These are phyloP conservation scores for Hypoxylon sp. DNA, from an alignment of 2,329 filamentous ascomycete species.

Conservation along the genomic window DNA sequence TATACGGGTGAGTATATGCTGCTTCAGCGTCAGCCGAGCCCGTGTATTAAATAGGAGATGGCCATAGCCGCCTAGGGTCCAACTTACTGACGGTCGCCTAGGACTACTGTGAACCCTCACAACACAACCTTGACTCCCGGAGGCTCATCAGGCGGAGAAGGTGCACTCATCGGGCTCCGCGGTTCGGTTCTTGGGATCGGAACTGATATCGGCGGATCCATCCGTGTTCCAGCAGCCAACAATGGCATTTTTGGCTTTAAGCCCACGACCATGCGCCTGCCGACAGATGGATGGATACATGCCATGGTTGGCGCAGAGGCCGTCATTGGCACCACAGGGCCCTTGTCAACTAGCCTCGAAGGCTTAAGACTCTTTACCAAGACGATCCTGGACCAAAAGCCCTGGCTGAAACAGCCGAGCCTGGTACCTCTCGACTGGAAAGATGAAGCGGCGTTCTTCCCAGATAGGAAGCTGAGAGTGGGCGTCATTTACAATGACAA, in stretches of 20 bases:
- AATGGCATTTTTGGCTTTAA: constrained; percentile 62
- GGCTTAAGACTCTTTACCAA: constrained; percentile 62
- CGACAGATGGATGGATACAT: constrained; percentile 56
- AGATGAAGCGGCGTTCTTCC: constrained; percentile 31
- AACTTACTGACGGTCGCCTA: constrained; percentile 42
- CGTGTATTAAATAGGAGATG: not conserved
- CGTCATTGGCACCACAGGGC: constrained; percentile 66
- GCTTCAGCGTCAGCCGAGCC: not conserved
- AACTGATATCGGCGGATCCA: constrained; percentile 67
- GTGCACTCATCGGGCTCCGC: constrained; percentile 65
- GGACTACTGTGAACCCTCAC: constrained; percentile 67
- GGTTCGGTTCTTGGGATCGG: constrained; percentile 69
- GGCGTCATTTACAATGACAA: constrained; percentile 72
- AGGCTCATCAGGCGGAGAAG: constrained; percentile 70
- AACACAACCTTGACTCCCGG: constrained; percentile 66
- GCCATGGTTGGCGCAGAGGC: constrained; percentile 61
- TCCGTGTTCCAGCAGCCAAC: constrained; percentile 63
- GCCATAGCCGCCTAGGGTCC: too few relatives aligned
- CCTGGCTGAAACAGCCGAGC: constrained; percentile 50
- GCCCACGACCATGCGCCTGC: constrained; percentile 61
- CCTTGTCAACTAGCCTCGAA: constrained; percentile 66
- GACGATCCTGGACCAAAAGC: constrained; percentile 50
- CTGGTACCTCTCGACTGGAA: constrained; percentile 48
- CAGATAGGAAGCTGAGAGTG: constrained; percentile 68
- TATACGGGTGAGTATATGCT: constrained; percentile 57